phyloP scores from a whole-genome alignment of 257 asterid species.

The Osmanthus fragrans region DNA sequence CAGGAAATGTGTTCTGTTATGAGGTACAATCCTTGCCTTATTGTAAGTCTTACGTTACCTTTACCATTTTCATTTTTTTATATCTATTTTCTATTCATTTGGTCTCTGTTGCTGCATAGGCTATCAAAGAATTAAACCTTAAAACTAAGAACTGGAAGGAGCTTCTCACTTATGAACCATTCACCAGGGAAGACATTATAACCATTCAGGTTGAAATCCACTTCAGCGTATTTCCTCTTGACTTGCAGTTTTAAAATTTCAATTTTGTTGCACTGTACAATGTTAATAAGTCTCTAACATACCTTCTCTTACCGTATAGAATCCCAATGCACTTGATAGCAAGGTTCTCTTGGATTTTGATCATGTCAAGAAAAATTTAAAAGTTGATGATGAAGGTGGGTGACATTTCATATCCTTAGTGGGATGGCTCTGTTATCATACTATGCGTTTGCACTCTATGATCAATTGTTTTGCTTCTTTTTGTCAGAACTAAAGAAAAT shows the following conservation, averaged over 20 bases:
- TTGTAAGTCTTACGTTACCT: conserved; percentile 5
- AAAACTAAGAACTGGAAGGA: conserved; percentile 97
- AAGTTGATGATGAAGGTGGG: conserved; percentile 91
- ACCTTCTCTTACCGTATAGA: conserved; percentile 42
- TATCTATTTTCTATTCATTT: conserved; percentile 1
- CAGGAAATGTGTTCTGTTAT: conserved; percentile 95
- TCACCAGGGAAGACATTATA: conserved; percentile 73
- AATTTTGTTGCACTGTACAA: conserved; percentile 13
- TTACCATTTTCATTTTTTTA: background rate
- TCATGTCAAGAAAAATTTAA: conserved; percentile 82
- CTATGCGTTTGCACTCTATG: conserved; percentile 8
- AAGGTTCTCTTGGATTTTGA: conserved; percentile 83
- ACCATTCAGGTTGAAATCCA: conserved; percentile 72
- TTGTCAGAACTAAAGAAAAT: conserved; percentile 65
- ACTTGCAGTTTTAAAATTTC: conserved; percentile 9
- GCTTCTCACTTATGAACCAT: conserved; percentile 96
- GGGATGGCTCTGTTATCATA: background rate
- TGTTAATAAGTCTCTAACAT: conserved; percentile 20
- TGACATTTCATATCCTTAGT: background rate
- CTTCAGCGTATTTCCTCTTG: conserved; percentile 9
- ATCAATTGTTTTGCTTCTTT: conserved; percentile 13
- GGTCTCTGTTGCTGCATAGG: conserved; percentile 43
- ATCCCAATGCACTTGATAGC: conserved; percentile 85
- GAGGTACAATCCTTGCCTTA: conserved; percentile 50
- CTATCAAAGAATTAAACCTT: conserved; percentile 87